Base-by-base conservation (phyloP, 169 alveolate genomes). In the Eimeria praecox region DNA sequence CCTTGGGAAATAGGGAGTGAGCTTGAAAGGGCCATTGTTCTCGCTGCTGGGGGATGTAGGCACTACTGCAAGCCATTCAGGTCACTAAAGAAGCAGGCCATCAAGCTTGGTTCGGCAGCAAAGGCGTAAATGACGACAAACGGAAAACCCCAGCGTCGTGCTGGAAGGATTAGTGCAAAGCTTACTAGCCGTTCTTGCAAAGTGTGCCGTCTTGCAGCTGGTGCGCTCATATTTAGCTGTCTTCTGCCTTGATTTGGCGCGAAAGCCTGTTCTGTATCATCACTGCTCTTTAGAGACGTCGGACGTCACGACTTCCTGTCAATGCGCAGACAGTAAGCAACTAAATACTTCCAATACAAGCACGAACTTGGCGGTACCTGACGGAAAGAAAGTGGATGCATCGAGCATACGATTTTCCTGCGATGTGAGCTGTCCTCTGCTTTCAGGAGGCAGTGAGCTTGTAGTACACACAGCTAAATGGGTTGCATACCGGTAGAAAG, bases 281-380 rank as follows among this genome's bases (percentile, higher is more conserved):
- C 83, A 8, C 83, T 33, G 49, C 20, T 38, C 30, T 16, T 73
- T 38, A 38, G 16, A 35, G 83, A 16, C n/a, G 18, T 38, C 3
- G 14, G 54, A 0, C n/a, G 35, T 38, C 49, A 14, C 5, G n/a
- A n/a, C n/a, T 1, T 73, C 83, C 52, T 4, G 83, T 18, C 83
- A 10, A 5, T 73, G 83, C 52, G 83, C 83, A 73, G 83, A 73
- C 83, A 38, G 83, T 73, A 4, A 18, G 83, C 83, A 73, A 33
- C 52, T 38, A 18, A 16, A 33, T 20, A 73, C 33, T 73, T 5
- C 83, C 49, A 16, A 14, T 33, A 73, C 33, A 52, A 73, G 33
- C 83, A 73, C 40, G 35, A 12, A 30, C 52, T 38, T 73, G 83
- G 52, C 30, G 20, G 54, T 38, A 14, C 54, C 35, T 30, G 10